Percentiles rank a stretch among this genome's conserved stretches.
phyloP scores from a whole-genome alignment of 306 rosid genomes.

The Rosa chinensis region DNA sequence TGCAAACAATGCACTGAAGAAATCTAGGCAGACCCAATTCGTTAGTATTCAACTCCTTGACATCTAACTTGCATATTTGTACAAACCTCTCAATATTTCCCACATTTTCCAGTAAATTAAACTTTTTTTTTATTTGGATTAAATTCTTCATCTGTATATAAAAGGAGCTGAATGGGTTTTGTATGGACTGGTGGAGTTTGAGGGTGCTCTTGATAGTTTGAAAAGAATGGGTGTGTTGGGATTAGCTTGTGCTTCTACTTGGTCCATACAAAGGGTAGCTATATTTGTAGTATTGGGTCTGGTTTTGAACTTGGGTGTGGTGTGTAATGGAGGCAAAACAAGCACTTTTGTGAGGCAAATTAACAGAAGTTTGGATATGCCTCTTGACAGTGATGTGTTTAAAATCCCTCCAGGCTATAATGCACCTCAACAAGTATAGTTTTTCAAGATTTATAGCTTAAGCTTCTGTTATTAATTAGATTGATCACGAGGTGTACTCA shows the following conservation, averaged over 20 bases:
- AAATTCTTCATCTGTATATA: neutral
- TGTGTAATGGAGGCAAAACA: constrained; percentile 43
- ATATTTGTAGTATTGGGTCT: constrained; percentile 31
- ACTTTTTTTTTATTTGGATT: too few species aligned
- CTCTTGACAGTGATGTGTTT: constrained; percentile 64
- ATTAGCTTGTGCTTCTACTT: constrained; percentile 19
- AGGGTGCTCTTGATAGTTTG: neutral
- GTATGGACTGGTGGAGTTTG: neutral
- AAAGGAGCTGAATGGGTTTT: neutral
- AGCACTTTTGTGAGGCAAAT: constrained; percentile 49
- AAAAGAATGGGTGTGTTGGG: constrained; percentile 34
- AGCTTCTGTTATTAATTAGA: neutral
- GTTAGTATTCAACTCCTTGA: neutral
- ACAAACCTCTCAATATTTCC: constrained; percentile 15
- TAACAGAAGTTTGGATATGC: constrained; percentile 57
- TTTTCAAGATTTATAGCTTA: constrained; percentile 2
- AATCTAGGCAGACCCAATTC: neutral
- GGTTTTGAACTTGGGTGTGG: constrained; percentile 25
- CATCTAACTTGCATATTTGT: constrained; percentile 12
- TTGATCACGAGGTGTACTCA: neutral
- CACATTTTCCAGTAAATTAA: neutral
- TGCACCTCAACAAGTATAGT: constrained; percentile 71
- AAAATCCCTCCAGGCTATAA: constrained; percentile 59
- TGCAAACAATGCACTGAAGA: neutral
- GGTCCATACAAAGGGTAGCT: constrained; percentile 14